Base-by-base conservation (phyloP, 441 rosid genomes). In the Pelargonium fulgidum region DNA sequence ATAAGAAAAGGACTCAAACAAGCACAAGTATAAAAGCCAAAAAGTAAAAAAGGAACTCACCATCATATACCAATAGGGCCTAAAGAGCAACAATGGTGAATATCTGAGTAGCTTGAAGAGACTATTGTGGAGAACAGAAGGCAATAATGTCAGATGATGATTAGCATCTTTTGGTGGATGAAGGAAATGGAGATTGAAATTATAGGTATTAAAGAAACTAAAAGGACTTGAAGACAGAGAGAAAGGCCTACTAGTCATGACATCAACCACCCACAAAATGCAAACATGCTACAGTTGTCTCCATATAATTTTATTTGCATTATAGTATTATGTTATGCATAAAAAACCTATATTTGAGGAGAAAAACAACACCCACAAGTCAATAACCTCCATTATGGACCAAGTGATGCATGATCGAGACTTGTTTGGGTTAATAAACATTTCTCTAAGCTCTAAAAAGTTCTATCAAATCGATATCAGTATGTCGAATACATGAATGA, bases 171-270 rank as follows among this genome's bases (percentile, higher is more conserved):
- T 47, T 9, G 14, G 52, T 47, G 52, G 84, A 83, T 78, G 61
- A 12, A 75, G 80, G 77, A 84, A 77, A 48, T 48, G 56, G 56
- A 12, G 42, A 67, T 75, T 75, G 45, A 62, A 26, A 58, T 19
- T 9, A 14, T 2, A 0, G 17, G 29, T 36, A 33, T 26, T 62
- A 56, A 70, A 45, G 39, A 66, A 67, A 73, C 26, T 45, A 63
- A 16, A 29, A 48, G 56, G 56, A 13, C 16, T 12, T 48, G 16
- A 48, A 48, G 85, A 80, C 84, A 83, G 58, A 13, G 36, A 70
- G 70, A 44, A 58, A 54, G 65, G 68, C 76, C 72, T 29, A 62
- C 75, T 68, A 68, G 70, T 81, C 81, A 84, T 80, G 75, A 63
- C 72, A 76, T 48, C 65, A 29, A 13, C 72, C 68, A 24, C 78